Conservation (phyloP, 768 basidiomycete genomes). For the Boletus subcaerulescens region DNA sequence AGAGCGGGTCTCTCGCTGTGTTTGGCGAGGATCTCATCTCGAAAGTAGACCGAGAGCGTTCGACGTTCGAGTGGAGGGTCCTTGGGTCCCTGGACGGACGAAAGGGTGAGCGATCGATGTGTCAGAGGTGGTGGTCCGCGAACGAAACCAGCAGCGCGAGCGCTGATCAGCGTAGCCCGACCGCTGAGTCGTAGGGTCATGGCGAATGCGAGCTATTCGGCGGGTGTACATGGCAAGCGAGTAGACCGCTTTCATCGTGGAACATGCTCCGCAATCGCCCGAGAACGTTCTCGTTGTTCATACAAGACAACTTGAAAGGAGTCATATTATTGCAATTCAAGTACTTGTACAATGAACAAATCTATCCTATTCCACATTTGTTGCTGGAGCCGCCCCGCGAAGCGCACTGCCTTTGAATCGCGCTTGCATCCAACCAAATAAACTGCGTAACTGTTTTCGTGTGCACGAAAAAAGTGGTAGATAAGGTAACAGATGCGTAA, state of each 20-base stretch:
- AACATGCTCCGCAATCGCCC: too few relatives aligned
- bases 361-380: constrained; percentile 16
- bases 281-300: too few relatives aligned
- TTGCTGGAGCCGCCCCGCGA: neutral
- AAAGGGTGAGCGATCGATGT: constrained; percentile 39
- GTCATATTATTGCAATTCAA: constrained; percentile 1
- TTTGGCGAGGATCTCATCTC: constrained; percentile 48
- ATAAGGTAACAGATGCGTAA: constrained; percentile 24
- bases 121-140: constrained; percentile 5
- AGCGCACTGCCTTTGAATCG: neutral
- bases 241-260: too few relatives aligned
- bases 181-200: constrained; percentile 6
- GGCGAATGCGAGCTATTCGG: neutral
- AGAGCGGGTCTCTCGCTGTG: constrained; percentile 56
- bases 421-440: neutral
- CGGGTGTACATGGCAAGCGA: too few relatives aligned
- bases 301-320: too few relatives aligned
- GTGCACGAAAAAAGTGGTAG: constrained; percentile 4
- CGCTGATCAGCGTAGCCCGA: neutral
- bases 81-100: constrained; percentile 55
- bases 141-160: neutral
- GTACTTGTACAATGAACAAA: constrained; percentile 20
- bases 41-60: constrained; percentile 64
- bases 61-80: constrained; percentile 52
- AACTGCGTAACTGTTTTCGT: neutral